Conservation (phyloP, 2,329 filamentous ascomycete genomes). For the Cercospora sp. region DNA sequence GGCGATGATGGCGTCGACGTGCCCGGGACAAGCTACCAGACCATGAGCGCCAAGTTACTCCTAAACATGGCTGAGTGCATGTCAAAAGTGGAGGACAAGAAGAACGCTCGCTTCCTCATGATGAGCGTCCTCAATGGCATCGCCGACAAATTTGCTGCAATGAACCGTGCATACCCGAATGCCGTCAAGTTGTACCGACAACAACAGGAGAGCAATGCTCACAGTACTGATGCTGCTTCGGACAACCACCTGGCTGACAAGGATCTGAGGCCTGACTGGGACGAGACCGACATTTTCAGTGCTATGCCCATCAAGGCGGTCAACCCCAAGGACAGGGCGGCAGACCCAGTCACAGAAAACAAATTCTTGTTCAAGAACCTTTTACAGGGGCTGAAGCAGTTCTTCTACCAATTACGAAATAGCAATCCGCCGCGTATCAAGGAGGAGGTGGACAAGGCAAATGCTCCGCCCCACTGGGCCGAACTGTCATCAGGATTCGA, state of each 20-base stretch:
- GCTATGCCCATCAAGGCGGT: constrained; percentile 95
- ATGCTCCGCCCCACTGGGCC: constrained; percentile 85
- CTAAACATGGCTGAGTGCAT: constrained; percentile 99
- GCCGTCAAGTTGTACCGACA: constrained; percentile 87
- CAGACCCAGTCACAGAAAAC: constrained; percentile 92
- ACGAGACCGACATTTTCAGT: constrained; percentile 95
- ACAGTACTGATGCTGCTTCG: constrained; percentile 48
- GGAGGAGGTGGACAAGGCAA: constrained; percentile 68
- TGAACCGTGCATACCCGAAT: constrained; percentile 96
- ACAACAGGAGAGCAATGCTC: constrained; percentile 56
- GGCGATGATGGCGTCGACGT: constrained; percentile 67
- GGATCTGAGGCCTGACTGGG: constrained; percentile 84
- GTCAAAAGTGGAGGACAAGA: constrained; percentile 87
- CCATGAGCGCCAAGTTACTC: constrained; percentile 96
- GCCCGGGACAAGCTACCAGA: constrained; percentile 97
- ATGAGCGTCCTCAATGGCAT: constrained; percentile 98
- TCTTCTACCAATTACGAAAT: constrained; percentile 89
- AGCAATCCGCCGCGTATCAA: constrained; percentile 70
- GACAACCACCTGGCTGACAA: constrained; percentile 86
- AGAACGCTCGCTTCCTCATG: constrained; percentile 89
- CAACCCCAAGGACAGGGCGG: constrained; percentile 82
- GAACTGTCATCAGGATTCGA: constrained; percentile 96
- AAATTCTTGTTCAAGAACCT: constrained; percentile 97
- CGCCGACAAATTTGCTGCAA: constrained; percentile 94
- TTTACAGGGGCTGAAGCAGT: constrained; percentile 92